Evolutionary conservation across 2,329 filamentous ascomycete genomes (phyloP).

Genomic region (Talaromyces sp.): DNA sequence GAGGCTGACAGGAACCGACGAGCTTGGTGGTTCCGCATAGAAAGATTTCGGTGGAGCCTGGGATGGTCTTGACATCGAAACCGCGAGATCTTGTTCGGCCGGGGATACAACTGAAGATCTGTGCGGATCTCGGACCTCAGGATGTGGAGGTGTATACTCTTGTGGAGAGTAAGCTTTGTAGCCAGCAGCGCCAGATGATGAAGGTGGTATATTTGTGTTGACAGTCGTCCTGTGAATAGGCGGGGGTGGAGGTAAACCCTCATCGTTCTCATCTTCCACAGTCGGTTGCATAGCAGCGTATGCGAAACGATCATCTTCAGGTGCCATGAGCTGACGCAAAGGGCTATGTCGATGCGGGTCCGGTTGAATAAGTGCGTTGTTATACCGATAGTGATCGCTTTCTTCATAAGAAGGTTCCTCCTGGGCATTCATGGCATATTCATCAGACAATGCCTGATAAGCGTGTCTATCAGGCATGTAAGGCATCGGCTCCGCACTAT

Average conservation of each 20-base stretch:
- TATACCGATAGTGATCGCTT: conserved; percentile 44
- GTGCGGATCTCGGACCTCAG: conserved; percentile 9
- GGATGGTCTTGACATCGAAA: conserved; percentile 26
- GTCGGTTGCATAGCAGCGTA: conserved; percentile 50
- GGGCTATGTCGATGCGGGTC: conserved; percentile 34
- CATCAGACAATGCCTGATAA: conserved; percentile 3
- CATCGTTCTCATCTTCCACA: conserved; percentile 48
- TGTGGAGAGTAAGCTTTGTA: conserved; percentile 32
- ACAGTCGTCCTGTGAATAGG: conserved; percentile 37
- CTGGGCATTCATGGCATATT: conserved; percentile 5
- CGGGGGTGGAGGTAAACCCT: conserved; percentile 36
- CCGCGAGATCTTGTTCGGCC: conserved; percentile 25
- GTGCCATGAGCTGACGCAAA: conserved; percentile 27
- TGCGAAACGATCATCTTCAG: conserved; percentile 35
- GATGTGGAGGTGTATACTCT: conserved; percentile 26
- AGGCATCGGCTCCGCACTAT: conserved; percentile 12
- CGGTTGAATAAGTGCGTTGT: conserved; percentile 43
- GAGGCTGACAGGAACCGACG: conserved; percentile 41
- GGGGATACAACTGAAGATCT: conserved; percentile 20
- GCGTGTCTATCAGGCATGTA: conserved; percentile 2
- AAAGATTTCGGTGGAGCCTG: conserved; percentile 23
- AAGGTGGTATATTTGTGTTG: conserved; percentile 29
- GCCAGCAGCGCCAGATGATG: conserved; percentile 27
- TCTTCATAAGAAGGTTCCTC: conserved; percentile 6
- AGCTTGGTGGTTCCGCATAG: conserved; percentile 23